Evolutionary conservation across 345 rosid species (phyloP).

Genomic region (Hibiscus tridactylites): DNA sequence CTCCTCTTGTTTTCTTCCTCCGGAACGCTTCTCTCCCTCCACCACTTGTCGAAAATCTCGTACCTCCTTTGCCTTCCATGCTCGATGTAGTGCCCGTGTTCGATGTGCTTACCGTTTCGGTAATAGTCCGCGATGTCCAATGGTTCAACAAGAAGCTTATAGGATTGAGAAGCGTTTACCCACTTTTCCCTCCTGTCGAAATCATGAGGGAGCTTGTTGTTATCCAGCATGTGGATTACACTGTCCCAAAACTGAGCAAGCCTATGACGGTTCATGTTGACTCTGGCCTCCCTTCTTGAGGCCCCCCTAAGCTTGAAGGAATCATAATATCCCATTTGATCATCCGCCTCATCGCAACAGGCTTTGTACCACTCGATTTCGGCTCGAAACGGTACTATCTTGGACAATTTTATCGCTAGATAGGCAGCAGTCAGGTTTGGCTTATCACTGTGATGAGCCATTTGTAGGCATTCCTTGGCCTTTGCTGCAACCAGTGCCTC

Average conservation of each 20-base stretch:
- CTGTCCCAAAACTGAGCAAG: slow-evolving; percentile 65
- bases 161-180: slow-evolving; percentile 55
- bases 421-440: slow-evolving; percentile 43
- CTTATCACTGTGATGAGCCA: slow-evolving; percentile 33
- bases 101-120: slow-evolving; percentile 17
- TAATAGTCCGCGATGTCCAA: slow-evolving; percentile 70
- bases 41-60: slow-evolving; percentile 58
- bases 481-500: slow-evolving; percentile 11
- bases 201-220: slow-evolving; percentile 58
- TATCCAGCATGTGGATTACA: slow-evolving; percentile 54
- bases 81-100: slow-evolving; percentile 39
- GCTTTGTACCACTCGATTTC: slow-evolving; percentile 61
- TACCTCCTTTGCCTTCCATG: slow-evolving; percentile 68
- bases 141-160: slow-evolving; percentile 67
- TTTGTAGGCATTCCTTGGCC: slow-evolving; percentile 36
- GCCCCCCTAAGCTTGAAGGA: slow-evolving; percentile 45
- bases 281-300: slow-evolving; percentile 35
- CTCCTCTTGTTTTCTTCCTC: slow-evolving; percentile 30
- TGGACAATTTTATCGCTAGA: slow-evolving; percentile 42
- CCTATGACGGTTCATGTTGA: slow-evolving; percentile 51
- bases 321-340: slow-evolving; percentile 65
- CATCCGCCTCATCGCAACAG: slow-evolving; percentile 37
- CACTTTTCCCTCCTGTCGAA: slow-evolving; percentile 46
- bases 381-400: slow-evolving; percentile 36
- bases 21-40: slow-evolving; percentile 18